Conservation (phyloP, 495 filamentous ascomycete genomes). For the Xylaria flabelliformis region DNA sequence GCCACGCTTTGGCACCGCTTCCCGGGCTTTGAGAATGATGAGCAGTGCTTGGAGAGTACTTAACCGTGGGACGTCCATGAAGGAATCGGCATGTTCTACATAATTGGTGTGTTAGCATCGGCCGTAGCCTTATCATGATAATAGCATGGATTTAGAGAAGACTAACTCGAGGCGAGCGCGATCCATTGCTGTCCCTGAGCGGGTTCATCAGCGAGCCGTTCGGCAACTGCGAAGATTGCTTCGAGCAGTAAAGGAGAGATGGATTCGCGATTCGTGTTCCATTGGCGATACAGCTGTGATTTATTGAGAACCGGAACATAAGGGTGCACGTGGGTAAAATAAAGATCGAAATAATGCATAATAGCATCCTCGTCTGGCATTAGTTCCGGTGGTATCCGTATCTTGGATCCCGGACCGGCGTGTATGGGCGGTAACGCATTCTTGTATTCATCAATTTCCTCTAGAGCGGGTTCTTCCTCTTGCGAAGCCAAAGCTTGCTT, state of each 20-base stretch:
- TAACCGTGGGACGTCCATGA: conserved; percentile 90
- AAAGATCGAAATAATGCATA: conserved; percentile 88
- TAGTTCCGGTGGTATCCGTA: conserved; percentile 90
- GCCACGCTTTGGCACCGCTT: conserved; percentile 87
- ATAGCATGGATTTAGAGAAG: not conserved
- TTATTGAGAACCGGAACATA: conserved; percentile 95
- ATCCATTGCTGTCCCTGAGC: conserved; percentile 92
- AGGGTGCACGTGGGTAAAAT: conserved; percentile 90
- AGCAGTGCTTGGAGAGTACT: conserved; percentile 94
- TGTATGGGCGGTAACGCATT: conserved; percentile 67
- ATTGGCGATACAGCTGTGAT: conserved; percentile 85
- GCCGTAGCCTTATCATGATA: not conserved
- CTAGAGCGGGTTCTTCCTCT: conserved; percentile 77
- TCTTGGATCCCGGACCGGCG: conserved; percentile 70
- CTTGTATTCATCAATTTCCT: conserved; percentile 73
- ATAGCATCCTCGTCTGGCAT: conserved; percentile 90
- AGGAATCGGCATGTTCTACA: conserved; percentile 89
- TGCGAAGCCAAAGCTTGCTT: conserved; percentile 57
- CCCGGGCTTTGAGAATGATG: conserved; percentile 87
- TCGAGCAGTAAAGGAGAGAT: conserved; percentile 94
- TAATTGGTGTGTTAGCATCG: conserved; percentile 12
- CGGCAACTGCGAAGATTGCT: conserved; percentile 93
- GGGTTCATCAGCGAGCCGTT: conserved; percentile 80
- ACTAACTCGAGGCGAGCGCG: conserved; percentile 85
- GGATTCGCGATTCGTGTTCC: conserved; percentile 81